Conservation (phyloP, 1,284 basidiomycete genomes). For the Cryptococcus depauperatus region DNA sequence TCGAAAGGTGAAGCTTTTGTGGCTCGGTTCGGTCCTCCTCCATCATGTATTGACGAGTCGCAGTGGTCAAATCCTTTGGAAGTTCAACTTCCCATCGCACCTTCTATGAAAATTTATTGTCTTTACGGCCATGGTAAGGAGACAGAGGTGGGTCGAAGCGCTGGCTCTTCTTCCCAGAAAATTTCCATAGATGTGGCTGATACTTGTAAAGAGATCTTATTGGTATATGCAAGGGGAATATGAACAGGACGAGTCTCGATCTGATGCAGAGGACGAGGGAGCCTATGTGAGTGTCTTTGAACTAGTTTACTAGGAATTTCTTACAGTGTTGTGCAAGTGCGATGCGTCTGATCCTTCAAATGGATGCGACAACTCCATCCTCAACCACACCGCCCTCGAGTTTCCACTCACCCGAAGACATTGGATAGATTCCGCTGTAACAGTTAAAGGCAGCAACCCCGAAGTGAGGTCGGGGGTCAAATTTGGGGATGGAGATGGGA, state of each 20-base stretch:
- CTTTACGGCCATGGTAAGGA: constrained; percentile 94
- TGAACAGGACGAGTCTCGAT: constrained; percentile 56
- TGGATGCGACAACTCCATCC: constrained; percentile 46
- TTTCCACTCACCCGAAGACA: constrained; percentile 56
- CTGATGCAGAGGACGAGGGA: constrained; percentile 47
- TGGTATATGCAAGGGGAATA: constrained; percentile 64
- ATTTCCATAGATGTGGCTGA: no score
- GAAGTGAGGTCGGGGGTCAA: constrained; percentile 76
- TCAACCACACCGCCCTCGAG: constrained; percentile 51
- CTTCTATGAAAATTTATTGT: constrained; percentile 88
- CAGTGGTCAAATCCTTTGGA: constrained; percentile 98
- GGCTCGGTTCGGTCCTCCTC: no score
- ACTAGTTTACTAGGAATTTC: no score
- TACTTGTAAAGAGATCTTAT: constrained; percentile 39
- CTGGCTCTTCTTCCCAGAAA: not conserved
- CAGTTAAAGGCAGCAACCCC: constrained; percentile 56
- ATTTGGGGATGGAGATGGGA: constrained; percentile 92
- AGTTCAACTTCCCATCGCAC: constrained; percentile 75
- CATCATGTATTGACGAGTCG: constrained; percentile 29
- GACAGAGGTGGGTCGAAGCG: constrained; percentile 61
- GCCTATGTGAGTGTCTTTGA: constrained; percentile 23
- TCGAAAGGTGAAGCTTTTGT: constrained; percentile 26
- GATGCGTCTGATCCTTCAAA: constrained; percentile 34
- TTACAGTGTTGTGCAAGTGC: constrained; percentile 47
- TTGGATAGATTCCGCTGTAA: constrained; percentile 77